A percentile compares a stretch with the other conserved stretches of the same genome.
phyloP scores from a whole-genome alignment of 1,139 yeast species.

The Suhomyces wounanorum region DNA sequence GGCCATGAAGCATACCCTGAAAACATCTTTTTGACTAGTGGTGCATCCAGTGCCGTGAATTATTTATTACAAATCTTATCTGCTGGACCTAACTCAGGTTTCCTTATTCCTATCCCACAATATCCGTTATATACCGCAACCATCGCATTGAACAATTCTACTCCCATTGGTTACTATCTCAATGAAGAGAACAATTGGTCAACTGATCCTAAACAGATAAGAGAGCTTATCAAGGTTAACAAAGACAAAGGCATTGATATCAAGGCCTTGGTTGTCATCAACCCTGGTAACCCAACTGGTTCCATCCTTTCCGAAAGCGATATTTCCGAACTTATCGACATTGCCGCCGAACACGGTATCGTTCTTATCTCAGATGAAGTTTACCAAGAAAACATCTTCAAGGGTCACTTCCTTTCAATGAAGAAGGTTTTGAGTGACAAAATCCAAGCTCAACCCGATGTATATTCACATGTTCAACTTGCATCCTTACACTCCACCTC shows the following conservation, averaged over 20 bases:
- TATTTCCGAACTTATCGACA: constrained; percentile 67
- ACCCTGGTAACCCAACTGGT: constrained; percentile 99
- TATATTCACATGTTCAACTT: constrained; percentile 73
- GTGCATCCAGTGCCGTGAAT: constrained; percentile 91
- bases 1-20: constrained; percentile 60
- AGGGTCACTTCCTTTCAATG: constrained; percentile 65
- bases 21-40: constrained; percentile 81
- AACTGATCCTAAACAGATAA: constrained; percentile 69
- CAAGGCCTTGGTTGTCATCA: constrained; percentile 85
- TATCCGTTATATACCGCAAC: constrained; percentile 96
- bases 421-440: constrained; percentile 68
- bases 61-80: constrained; percentile 73
- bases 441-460: constrained; percentile 52
- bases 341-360: constrained; percentile 82
- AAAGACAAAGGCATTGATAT: constrained; percentile 59
- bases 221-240: constrained; percentile 54
- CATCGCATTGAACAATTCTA: constrained; percentile 76
- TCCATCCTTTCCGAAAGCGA: constrained; percentile 66
- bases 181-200: constrained; percentile 85
- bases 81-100: constrained; percentile 69
- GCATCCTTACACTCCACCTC: constrained; percentile 96
- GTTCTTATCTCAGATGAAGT: constrained; percentile 98
- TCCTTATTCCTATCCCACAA: constrained; percentile 94
- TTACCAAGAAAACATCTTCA: constrained; percentile 87
- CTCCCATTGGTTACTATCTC: constrained; percentile 83